Percentiles rank a stretch among this genome's conserved stretches.
Conservation (phyloP, 805 yeast genomes). For the Nakazawaea molendinolei region DNA sequence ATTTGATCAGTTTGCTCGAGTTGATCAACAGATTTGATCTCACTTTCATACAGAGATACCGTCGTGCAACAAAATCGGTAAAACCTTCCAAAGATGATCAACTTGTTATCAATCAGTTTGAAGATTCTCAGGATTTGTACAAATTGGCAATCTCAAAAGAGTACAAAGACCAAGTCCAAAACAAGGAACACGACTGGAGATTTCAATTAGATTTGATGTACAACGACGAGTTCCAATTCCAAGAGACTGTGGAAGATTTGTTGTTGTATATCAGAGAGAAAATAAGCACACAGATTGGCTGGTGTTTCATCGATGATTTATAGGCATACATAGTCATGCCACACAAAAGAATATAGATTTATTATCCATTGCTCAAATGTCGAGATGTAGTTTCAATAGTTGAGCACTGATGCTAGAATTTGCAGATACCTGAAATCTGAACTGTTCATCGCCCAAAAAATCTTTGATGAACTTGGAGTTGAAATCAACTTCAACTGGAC, state of each 20-base stretch:
- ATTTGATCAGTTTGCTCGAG: constrained; percentile 18
- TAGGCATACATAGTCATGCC: not conserved
- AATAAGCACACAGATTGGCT: constrained; percentile 22
- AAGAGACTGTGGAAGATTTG: constrained; percentile 13
- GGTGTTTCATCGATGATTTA: constrained; percentile 17
- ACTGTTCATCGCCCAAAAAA: constrained; percentile 1
- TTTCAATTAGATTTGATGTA: constrained; percentile 7
- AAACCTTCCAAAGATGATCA: constrained; percentile 6
- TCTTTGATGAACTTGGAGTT: not conserved
- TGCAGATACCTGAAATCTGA: constrained; percentile 7
- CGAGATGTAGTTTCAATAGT: constrained; percentile 3
- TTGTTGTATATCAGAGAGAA: constrained; percentile 18
- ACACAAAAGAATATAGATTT: not conserved
- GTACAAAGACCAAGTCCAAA: not conserved
- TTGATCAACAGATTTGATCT: constrained; percentile 20
- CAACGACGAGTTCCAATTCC: constrained; percentile 9
- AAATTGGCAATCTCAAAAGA: constrained; percentile 13
- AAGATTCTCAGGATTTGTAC: constrained; percentile 17
- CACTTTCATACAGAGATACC: constrained; percentile 4
- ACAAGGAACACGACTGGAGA: constrained; percentile 16
- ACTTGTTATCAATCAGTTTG: constrained; percentile 9
- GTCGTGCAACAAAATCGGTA: not conserved
- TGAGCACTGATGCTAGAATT: constrained; percentile 7
- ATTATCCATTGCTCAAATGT: too few relatives aligned
- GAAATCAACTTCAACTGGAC: not conserved